Evolutionary conservation across 257 asterid genomes (phyloP).

Genomic region (Fraxinus pennsylvanica): DNA sequence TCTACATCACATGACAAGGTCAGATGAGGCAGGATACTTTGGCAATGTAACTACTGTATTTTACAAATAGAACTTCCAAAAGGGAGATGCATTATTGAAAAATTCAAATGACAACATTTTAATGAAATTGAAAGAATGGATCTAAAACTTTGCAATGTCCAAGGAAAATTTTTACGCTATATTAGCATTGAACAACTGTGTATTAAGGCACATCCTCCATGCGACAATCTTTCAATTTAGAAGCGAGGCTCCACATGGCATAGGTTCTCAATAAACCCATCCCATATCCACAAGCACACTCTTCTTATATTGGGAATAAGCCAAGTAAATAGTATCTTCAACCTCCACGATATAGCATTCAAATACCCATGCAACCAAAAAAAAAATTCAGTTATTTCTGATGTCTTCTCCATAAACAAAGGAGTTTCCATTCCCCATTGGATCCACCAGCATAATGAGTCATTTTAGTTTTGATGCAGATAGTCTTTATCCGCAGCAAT

Average conservation of each 20-base stretch:
- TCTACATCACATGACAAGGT: neutral
- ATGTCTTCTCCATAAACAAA: neutral
- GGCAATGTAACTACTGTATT: neutral
- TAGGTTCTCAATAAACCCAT: neutral
- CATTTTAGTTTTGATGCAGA: neutral
- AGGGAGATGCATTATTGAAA: neutral
- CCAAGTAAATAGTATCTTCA: slow-evolving; percentile 3
- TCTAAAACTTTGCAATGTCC: neutral
- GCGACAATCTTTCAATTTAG: neutral
- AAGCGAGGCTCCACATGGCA: slow-evolving; percentile 4
- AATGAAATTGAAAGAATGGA: neutral
- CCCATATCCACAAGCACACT: neutral
- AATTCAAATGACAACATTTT: neutral
- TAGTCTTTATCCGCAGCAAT: neutral
- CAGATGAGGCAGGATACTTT: neutral
- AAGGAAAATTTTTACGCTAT: too few species aligned
- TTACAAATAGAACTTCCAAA: neutral
- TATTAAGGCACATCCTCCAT: neutral
- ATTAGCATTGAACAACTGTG: neutral
- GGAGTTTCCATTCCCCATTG: slow-evolving; percentile 3
- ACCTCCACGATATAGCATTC: slow-evolving; percentile 1
- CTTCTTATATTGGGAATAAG: neutral
- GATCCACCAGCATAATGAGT: slow-evolving; percentile 1
- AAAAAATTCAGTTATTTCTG: neutral
- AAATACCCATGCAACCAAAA: slow-evolving; percentile 11